phyloP scores from a whole-genome alignment of 2,329 filamentous ascomycete species.

The Ceratocystis ficicola region DNA sequence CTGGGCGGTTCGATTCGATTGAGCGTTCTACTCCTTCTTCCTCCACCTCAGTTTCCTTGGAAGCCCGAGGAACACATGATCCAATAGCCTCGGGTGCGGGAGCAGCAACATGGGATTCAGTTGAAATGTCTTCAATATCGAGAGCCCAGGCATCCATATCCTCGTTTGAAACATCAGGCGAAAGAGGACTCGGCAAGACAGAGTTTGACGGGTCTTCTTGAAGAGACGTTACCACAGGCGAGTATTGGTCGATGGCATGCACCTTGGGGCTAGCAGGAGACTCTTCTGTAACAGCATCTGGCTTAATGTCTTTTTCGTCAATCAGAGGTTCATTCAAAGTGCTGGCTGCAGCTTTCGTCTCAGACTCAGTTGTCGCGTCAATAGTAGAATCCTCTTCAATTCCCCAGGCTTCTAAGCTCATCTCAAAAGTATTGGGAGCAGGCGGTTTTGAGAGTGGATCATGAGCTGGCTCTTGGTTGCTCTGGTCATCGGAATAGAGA shows the following conservation, averaged over 20 bases:
- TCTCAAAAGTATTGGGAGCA: slow-evolving; percentile 7
- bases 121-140: background rate
- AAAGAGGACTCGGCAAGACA: slow-evolving; percentile 3
- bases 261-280: background rate
- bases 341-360: background rate
- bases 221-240: background rate
- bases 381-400: slow-evolving; percentile 18
- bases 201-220: background rate
- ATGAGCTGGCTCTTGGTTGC: background rate
- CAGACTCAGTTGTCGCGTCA: background rate
- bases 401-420: slow-evolving; percentile 20
- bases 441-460: slow-evolving; percentile 1
- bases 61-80: background rate
- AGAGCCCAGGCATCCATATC: slow-evolving; percentile 19
- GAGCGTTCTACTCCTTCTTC: background rate
- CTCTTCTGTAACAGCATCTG: background rate
- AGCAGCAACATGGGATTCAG: background rate
- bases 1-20: background rate
- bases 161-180: slow-evolving; percentile 14
- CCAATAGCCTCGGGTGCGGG: background rate
- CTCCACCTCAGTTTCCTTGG: background rate
- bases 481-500: background rate
- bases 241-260: background rate
- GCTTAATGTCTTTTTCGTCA: background rate
- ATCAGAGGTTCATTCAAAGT: background rate